A percentile compares a stretch with the other conserved stretches of the same genome.
Conservation (phyloP, 306 rosid genomes). For the Clitoria ternatea region DNA sequence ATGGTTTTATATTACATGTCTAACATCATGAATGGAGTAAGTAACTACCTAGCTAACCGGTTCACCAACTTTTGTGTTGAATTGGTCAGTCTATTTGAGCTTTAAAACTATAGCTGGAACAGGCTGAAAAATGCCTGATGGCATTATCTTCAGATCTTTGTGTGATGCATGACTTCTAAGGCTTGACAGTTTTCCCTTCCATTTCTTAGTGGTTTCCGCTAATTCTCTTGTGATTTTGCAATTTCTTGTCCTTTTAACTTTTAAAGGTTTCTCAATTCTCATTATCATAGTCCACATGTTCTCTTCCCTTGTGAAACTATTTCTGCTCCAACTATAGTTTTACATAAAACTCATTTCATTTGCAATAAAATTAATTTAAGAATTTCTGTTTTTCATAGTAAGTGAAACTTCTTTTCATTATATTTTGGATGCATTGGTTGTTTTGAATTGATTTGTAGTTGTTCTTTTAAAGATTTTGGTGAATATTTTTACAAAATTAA, state of each 20-base stretch:
- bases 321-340: not conserved
- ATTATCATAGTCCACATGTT: not conserved
- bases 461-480: not conserved
- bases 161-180: not conserved
- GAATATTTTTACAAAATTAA: constrained; percentile 8
- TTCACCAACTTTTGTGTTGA: not conserved
- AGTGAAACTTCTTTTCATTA: not conserved
- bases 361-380: not conserved
- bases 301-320: not conserved
- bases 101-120: not conserved
- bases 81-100: not conserved
- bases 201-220: not conserved
- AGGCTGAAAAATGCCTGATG: not conserved
- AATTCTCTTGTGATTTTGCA: not conserved
- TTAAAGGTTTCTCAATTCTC: not conserved
- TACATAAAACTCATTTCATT: not conserved
- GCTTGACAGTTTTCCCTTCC: not conserved
- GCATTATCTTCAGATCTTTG: not conserved
- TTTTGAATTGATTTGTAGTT: not conserved
- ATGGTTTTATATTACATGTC: not conserved
- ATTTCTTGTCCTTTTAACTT: not conserved
- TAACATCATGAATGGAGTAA: not conserved
- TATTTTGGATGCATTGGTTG: constrained; percentile 1
- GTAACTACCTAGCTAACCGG: not conserved
- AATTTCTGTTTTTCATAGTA: not conserved